Evolutionary conservation across 2,329 filamentous ascomycete genomes (phyloP), one percentile per base, ranked within the genome.

Genomic region (Ceratocystis cubensis): DNA sequence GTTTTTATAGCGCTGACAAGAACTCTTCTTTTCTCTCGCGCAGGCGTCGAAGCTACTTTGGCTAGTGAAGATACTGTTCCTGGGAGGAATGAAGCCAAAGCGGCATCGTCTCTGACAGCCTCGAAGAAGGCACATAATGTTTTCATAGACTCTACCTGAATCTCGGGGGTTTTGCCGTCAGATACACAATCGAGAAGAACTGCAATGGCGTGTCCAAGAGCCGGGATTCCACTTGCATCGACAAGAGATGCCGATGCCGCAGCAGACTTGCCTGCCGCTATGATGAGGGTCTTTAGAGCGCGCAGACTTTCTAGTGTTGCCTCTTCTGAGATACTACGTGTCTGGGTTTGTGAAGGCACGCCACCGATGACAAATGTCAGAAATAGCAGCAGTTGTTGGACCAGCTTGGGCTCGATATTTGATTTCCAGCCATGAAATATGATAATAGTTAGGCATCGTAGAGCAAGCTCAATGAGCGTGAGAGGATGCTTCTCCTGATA

Each of bases 41-140:
- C 83, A 0, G 86, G 88, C 0, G 85, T 84, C 3, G 88, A 87
- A 63, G 96, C 76, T 0, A 91, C 78, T 71, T 88, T 92, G 1
- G 88, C 86, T 28, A 99, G 77, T 0, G 86, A 84, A 2, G 94
- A 97, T 0, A 96, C 84, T 0, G 90, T 90, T 8, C 92, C 91
- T 0, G 95, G 94, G 53, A 97, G 80, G 72, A 99, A 94, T 69
- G 84, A 92, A 8, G 91, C 89, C 66, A 96, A 78, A 1, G 89
- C 84, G n/a, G 88, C 82, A 61, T 82, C 82, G 71, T 94, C 88
- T 64, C 82, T 84, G 56, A 96, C 80, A 25, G 84, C 83, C 5
- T 74, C 72, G 70, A 85, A 83, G 6, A 94, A 76, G 0, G 82
- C 77, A 63, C 82, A 76, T 1, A 96, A 73, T 5, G 88, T 84